Evolutionary conservation across 1,139 yeast species (phyloP).

Genomic region (Nakaseomyces nivariensis): DNA sequence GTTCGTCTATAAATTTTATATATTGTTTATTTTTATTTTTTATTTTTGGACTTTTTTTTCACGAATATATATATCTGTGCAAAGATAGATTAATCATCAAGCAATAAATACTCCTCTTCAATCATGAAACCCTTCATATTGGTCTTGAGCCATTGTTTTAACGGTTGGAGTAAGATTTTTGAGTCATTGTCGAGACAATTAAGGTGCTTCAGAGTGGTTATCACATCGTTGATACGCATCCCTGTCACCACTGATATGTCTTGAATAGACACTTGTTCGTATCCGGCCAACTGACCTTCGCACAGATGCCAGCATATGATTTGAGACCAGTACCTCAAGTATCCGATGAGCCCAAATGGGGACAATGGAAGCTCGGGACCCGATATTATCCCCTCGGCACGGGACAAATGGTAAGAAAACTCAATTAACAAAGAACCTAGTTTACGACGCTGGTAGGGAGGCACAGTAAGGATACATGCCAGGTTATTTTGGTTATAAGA

Average conservation of each 20-base stretch:
- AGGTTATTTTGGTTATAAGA: slow-evolving; percentile 81
- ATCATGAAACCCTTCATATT: slow-evolving; percentile 17
- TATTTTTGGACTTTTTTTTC: too few species aligned
- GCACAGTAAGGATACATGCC: slow-evolving; percentile 85
- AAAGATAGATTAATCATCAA: slow-evolving; percentile 14
- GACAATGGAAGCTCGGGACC: slow-evolving; percentile 93
- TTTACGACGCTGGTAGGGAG: slow-evolving; percentile 76
- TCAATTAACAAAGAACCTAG: slow-evolving; percentile 75
- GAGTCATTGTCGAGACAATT: slow-evolving; percentile 33
- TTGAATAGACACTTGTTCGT: slow-evolving; percentile 35
- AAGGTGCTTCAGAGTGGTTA: slow-evolving; percentile 56
- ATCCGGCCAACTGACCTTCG: slow-evolving; percentile 31
- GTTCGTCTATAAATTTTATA: too few species aligned
- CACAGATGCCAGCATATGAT: slow-evolving; percentile 36
- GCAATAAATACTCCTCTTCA: slow-evolving; percentile 21
- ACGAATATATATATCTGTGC: too few species aligned
- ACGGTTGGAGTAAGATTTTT: slow-evolving; percentile 12
- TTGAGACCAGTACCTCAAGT: slow-evolving; percentile 69
- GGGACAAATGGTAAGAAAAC: slow-evolving; percentile 68
- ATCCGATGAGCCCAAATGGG: slow-evolving; percentile 66
- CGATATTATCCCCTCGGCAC: slow-evolving; percentile 46
- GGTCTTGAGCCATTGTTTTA: slow-evolving; percentile 10
- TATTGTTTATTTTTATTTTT: too few species aligned
- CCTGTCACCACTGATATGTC: slow-evolving; percentile 54
- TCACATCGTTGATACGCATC: slow-evolving; percentile 59